Evolutionary conservation across 495 filamentous ascomycete genomes (phyloP).

Genomic region (Mycothermus thermophilus): DNA sequence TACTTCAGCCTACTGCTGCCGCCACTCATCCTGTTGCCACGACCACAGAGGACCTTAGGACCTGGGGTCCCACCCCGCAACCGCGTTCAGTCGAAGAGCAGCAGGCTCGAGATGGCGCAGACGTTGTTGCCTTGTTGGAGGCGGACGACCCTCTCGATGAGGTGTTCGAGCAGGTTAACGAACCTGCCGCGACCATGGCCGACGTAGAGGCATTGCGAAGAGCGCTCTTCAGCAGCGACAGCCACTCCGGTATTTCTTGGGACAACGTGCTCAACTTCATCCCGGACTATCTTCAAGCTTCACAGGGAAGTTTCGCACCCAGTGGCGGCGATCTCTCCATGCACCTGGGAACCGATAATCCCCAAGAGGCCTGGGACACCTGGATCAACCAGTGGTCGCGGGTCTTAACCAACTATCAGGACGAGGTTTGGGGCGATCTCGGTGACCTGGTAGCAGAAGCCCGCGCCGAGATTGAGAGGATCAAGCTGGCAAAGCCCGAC

Average conservation of each 20-base stretch:
- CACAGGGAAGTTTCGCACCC: background rate
- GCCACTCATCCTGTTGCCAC: no score
- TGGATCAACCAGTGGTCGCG: constrained; percentile 45
- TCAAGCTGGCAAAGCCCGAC: constrained; percentile 12
- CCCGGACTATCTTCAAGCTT: constrained; percentile 17
- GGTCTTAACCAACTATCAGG: constrained; percentile 52
- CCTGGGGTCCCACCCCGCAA: no score
- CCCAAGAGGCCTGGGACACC: constrained; percentile 28
- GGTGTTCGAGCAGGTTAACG: constrained; percentile 7
- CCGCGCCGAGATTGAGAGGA: constrained; percentile 37
- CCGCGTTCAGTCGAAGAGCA: constrained; percentile 21
- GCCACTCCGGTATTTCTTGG: constrained; percentile 19
- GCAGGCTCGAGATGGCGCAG: constrained; percentile 28
- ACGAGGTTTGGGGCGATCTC: constrained; percentile 70
- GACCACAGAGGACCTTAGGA: no score
- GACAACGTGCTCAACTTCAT: constrained; percentile 31
- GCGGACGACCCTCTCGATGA: constrained; percentile 11
- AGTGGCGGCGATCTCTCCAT: background rate
- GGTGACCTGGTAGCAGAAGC: constrained; percentile 48
- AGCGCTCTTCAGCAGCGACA: constrained; percentile 21
- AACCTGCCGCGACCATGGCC: constrained; percentile 7
- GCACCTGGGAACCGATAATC: constrained; percentile 22
- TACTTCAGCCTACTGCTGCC: no score
- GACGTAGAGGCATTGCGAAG: constrained; percentile 19
- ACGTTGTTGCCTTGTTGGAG: constrained; percentile 30